Evolutionary conservation across 352 stramenopile species (phyloP).

Genomic region (Pythium brassicae): DNA sequence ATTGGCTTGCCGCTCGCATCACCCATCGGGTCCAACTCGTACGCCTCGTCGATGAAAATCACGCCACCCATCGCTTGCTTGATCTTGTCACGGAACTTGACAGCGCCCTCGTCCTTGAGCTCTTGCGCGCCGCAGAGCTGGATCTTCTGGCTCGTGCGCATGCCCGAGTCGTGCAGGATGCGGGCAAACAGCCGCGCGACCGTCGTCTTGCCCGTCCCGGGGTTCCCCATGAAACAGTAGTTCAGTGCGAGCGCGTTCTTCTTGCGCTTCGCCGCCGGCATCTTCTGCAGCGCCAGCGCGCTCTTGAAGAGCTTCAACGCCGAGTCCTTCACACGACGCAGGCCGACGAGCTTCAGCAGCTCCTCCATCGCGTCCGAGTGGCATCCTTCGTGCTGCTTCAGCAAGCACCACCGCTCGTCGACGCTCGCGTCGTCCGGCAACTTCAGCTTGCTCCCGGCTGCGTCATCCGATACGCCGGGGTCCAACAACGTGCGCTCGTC

Average conservation of each 20-base stretch:
- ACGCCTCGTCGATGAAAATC: conserved; percentile 93
- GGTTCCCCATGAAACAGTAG: conserved; percentile 75
- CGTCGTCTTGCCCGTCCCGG: conserved; percentile 75
- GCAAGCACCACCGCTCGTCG: conserved; percentile 53
- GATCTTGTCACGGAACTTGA: conserved; percentile 78
- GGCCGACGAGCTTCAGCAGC: conserved; percentile 74
- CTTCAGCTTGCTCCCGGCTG: not conserved
- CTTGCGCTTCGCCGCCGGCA: conserved; percentile 53
- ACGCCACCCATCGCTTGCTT: conserved; percentile 68
- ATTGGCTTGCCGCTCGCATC: conserved; percentile 83
- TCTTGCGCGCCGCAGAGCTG: conserved; percentile 54
- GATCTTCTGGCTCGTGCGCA: conserved; percentile 39
- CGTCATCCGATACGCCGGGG: not conserved
- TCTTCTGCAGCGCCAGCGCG: conserved; percentile 48
- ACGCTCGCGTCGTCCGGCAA: conserved; percentile 7
- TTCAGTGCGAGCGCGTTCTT: conserved; percentile 69
- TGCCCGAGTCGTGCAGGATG: conserved; percentile 71
- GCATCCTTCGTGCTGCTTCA: conserved; percentile 45
- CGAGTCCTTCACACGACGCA: conserved; percentile 77
- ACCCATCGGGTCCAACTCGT: conserved; percentile 79
- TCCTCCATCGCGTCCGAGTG: conserved; percentile 75
- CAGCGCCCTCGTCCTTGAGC: conserved; percentile 63
- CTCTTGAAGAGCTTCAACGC: conserved; percentile 76
- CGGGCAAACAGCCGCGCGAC: conserved; percentile 79
- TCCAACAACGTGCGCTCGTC: conserved; percentile 21